Percentiles rank a stretch among this genome's conserved stretches.
These are phyloP conservation scores for Odonthalia washingtoniensis DNA, from an alignment of 31 red algal genomes.

Conservation along the genomic window DNA sequence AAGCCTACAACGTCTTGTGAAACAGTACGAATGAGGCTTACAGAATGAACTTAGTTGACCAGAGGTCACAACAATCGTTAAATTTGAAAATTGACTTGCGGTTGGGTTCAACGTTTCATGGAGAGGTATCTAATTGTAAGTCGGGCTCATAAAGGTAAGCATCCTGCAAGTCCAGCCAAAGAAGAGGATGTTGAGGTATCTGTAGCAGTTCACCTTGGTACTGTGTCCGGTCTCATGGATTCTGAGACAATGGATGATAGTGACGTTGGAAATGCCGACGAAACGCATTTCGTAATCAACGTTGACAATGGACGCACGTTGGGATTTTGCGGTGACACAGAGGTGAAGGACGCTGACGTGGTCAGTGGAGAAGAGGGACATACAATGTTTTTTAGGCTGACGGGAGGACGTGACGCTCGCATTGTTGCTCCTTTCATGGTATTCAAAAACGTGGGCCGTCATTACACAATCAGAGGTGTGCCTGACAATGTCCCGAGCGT, in stretches of 20 bases:
- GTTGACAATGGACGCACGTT: slow-evolving; percentile 35
- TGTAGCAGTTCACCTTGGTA: slow-evolving; percentile 25
- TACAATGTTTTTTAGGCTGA: slow-evolving; percentile 24
- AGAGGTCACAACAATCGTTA: background rate
- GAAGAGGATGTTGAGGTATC: slow-evolving; percentile 19
- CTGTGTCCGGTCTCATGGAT: background rate
- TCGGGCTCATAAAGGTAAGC: slow-evolving; percentile 35
- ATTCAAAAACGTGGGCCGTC: slow-evolving; percentile 27
- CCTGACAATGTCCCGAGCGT: slow-evolving; percentile 29
- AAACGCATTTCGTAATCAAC: slow-evolving; percentile 46
- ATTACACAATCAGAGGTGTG: slow-evolving; percentile 27
- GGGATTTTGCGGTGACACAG: slow-evolving; percentile 9
- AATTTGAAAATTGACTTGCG: slow-evolving; percentile 7
- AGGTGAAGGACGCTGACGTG: slow-evolving; percentile 41
- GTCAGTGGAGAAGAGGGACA: slow-evolving; percentile 24
- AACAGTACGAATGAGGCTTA: slow-evolving; percentile 1
- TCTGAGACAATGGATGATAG: slow-evolving; percentile 14
- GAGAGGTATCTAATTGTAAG: slow-evolving; percentile 23
- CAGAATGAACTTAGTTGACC: slow-evolving; percentile 29
- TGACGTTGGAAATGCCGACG: slow-evolving; percentile 33
- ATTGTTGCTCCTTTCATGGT: slow-evolving; percentile 33
- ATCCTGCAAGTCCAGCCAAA: background rate
- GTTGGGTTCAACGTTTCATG: slow-evolving; percentile 36
- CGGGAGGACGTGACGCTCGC: background rate
- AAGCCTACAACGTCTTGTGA: background rate